Evolutionary conservation across 306 rosid species (phyloP).

Genomic region (Aeschynomene evenia): DNA sequence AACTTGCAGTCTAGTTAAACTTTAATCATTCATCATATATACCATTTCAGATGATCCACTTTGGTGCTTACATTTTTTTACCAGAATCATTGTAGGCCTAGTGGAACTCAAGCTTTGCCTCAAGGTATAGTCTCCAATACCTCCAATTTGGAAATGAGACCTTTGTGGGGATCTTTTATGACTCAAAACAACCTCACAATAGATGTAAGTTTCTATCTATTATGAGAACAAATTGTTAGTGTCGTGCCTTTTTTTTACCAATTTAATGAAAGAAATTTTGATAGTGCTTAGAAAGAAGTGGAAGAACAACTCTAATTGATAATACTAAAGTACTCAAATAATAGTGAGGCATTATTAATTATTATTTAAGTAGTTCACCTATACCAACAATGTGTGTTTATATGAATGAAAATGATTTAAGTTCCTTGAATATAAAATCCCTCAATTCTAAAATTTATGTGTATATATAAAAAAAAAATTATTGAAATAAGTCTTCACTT

Average conservation of each 20-base stretch:
- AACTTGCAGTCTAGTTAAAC: no score
- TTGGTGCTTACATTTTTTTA: constrained; percentile 27
- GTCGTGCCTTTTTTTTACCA: background rate
- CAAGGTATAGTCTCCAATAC: constrained; percentile 56
- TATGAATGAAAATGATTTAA: no score
- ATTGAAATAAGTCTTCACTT: no score
- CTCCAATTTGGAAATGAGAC: constrained; percentile 59
- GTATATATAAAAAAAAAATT: no score
- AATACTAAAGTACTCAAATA: background rate
- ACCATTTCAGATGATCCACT: background rate
- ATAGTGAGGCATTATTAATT: background rate
- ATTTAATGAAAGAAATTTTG: background rate
- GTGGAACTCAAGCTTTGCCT: constrained; percentile 65
- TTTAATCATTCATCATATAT: background rate
- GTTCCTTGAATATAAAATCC: no score
- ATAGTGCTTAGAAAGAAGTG: background rate
- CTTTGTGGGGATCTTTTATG: constrained; percentile 45
- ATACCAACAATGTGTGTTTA: no score
- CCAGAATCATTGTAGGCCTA: constrained; percentile 53
- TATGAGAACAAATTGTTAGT: background rate
- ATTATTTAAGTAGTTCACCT: background rate
- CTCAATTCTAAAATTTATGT: no score
- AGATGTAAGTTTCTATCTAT: constrained; percentile 26
- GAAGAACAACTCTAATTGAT: background rate
- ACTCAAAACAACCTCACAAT: background rate